phyloP scores from a whole-genome alignment of 305 asterid species.

The Plantago lanceolata region DNA sequence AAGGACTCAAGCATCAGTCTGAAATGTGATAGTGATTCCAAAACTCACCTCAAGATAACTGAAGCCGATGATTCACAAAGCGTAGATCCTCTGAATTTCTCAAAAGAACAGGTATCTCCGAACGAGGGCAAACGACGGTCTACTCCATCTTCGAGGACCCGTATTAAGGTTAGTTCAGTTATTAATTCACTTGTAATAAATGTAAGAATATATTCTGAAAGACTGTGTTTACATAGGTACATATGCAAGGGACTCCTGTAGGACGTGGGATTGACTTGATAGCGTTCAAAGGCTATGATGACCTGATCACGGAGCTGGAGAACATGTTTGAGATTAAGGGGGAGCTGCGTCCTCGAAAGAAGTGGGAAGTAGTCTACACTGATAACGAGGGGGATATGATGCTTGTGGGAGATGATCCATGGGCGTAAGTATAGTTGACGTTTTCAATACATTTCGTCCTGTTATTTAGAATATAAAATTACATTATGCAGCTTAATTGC shows the following conservation, averaged over 20 bases:
- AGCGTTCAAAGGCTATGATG: constrained; percentile 52
- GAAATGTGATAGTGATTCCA: constrained; percentile 13
- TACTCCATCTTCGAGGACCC: constrained; percentile 53
- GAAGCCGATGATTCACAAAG: constrained; percentile 30
- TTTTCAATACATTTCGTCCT: background rate
- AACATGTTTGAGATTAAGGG: constrained; percentile 66
- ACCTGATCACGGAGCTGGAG: constrained; percentile 60
- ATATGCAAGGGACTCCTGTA: constrained; percentile 84
- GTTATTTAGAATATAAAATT: background rate
- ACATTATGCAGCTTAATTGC: background rate
- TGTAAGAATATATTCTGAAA: background rate
- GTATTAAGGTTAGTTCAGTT: constrained; percentile 53
- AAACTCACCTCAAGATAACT: constrained; percentile 15
- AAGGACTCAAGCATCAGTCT: constrained; percentile 26
- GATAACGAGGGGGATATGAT: constrained; percentile 84
- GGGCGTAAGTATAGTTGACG: constrained; percentile 51
- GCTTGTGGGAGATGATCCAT: constrained; percentile 93
- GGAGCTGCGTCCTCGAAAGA: constrained; percentile 60
- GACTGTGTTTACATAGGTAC: constrained; percentile 42
- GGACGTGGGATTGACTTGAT: constrained; percentile 88
- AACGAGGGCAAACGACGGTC: constrained; percentile 37
- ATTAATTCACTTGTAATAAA: background rate
- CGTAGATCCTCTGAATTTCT: constrained; percentile 29
- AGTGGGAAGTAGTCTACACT: constrained; percentile 68
- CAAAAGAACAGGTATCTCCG: constrained; percentile 33